Evolutionary conservation across 768 basidiomycete genomes (phyloP).

Genomic region (Russula virescens): DNA sequence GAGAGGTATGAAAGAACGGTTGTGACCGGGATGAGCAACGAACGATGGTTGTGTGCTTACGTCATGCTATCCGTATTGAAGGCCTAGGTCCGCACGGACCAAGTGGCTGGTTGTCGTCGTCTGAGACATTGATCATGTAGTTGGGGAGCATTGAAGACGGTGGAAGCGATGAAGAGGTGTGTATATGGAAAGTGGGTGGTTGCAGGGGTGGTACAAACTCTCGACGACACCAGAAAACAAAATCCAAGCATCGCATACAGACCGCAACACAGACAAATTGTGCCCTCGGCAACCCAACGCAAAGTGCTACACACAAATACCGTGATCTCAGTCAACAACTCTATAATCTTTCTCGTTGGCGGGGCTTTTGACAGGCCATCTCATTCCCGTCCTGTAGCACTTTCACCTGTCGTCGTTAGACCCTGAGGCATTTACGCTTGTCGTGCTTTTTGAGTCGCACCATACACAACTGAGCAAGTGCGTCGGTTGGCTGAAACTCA

Average conservation of each 20-base stretch:
- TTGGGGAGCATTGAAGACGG: conserved; percentile 31
- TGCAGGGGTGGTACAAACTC: conserved; percentile 48
- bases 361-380: neutral
- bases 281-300: conserved; percentile 18
- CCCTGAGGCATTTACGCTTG: neutral
- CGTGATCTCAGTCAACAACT: neutral
- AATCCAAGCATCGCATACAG: conserved; percentile 33
- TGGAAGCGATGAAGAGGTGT: conserved; percentile 32
- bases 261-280: conserved; percentile 33
- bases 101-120: conserved; percentile 25
- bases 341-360: neutral
- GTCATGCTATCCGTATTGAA: conserved; percentile 37
- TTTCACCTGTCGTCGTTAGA: neutral
- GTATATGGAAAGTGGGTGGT: conserved; percentile 49
- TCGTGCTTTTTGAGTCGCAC: neutral
- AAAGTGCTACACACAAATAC: conserved; percentile 1
- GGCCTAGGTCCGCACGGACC: conserved; percentile 51
- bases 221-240: conserved; percentile 75
- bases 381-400: neutral
- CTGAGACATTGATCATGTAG: conserved; percentile 23
- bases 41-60: conserved; percentile 39
- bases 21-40: conserved; percentile 28
- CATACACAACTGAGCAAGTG: neutral
- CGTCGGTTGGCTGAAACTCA: neutral
- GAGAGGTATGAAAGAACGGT: conserved; percentile 42